Evolutionary conservation across 306 rosid genomes (phyloP).

Genomic region (Trichosanthes truncata): DNA sequence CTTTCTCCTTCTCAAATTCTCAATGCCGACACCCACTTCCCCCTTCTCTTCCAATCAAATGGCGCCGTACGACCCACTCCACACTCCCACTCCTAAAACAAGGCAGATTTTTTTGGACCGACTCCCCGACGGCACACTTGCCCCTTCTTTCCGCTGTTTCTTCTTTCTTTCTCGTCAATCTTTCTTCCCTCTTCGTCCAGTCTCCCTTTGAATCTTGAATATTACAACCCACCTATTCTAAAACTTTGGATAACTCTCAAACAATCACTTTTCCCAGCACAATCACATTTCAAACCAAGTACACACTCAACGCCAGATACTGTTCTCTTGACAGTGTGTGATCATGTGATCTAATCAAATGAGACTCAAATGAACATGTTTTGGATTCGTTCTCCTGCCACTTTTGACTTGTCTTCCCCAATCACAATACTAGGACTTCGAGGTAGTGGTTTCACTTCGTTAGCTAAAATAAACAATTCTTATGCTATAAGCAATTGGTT

Average conservation of each 20-base stretch:
- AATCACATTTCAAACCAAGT: not conserved
- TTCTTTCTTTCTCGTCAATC: not conserved
- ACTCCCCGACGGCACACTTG: not conserved
- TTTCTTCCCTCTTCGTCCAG: too few relatives aligned
- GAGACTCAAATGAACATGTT: too few relatives aligned
- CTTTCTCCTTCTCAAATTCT: not conserved
- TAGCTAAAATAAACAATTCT: not conserved
- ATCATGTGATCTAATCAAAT: too few relatives aligned
- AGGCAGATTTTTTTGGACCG: not conserved
- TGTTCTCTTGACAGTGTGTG: too few relatives aligned
- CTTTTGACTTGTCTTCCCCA: not conserved
- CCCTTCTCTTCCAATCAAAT: not conserved
- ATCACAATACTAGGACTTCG: not conserved
- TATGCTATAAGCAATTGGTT: not conserved
- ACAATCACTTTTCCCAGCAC: not conserved
- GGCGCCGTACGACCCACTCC: not conserved
- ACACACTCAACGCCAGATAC: too few relatives aligned
- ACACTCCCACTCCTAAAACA: not conserved
- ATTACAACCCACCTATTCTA: not conserved
- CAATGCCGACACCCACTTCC: constrained; percentile 5
- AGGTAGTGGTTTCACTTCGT: not conserved
- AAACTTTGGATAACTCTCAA: not conserved
- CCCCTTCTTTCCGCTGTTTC: too few relatives aligned
- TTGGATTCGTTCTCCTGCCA: not conserved
- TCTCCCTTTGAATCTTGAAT: not conserved